phyloP scores from a whole-genome alignment of 2,329 filamentous ascomycete species.

The Venturia oleaginea region DNA sequence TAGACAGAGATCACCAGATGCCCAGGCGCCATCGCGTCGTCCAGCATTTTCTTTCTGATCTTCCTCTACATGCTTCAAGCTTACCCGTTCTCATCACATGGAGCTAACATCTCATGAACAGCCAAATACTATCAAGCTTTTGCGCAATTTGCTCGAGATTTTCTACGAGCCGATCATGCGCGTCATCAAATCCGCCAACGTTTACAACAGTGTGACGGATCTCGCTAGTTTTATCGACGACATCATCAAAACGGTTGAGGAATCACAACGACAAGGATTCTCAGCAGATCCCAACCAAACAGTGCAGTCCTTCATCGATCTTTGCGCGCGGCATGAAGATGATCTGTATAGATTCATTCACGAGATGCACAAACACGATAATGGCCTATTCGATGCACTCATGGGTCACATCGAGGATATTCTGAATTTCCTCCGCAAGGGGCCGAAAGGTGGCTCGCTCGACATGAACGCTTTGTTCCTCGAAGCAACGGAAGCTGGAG shows the following conservation, averaged over 20 bases:
- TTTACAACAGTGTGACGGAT: constrained; percentile 94
- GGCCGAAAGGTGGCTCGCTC: constrained; percentile 66
- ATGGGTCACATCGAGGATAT: constrained; percentile 98
- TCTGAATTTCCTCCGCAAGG: constrained; percentile 81
- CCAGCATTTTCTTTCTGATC: background rate
- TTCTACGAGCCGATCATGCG: constrained; percentile 97
- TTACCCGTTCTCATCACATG: background rate
- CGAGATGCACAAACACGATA: constrained; percentile 93
- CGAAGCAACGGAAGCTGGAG: constrained; percentile 58
- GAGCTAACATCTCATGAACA: constrained; percentile 21
- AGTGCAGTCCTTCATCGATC: constrained; percentile 93
- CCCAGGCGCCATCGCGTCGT: background rate
- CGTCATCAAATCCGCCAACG: constrained; percentile 97
- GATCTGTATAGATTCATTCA: constrained; percentile 99
- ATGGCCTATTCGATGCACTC: constrained; percentile 87
- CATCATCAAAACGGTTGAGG: constrained; percentile 70
- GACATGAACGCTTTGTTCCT: constrained; percentile 93
- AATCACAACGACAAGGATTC: constrained; percentile 64
- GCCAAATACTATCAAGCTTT: constrained; percentile 90
- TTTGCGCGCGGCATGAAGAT: constrained; percentile 88
- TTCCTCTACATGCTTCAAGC: background rate
- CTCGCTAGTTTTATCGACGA: constrained; percentile 91
- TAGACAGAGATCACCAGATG: constrained; percentile 1
- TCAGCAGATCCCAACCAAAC: constrained; percentile 96
- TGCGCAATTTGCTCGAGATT: constrained; percentile 93